A percentile compares a stretch with the other conserved stretches of the same genome.
Evolutionary conservation across 192 early-diverging fungal species (phyloP).

Genomic region (Coemansia sp.): DNA sequence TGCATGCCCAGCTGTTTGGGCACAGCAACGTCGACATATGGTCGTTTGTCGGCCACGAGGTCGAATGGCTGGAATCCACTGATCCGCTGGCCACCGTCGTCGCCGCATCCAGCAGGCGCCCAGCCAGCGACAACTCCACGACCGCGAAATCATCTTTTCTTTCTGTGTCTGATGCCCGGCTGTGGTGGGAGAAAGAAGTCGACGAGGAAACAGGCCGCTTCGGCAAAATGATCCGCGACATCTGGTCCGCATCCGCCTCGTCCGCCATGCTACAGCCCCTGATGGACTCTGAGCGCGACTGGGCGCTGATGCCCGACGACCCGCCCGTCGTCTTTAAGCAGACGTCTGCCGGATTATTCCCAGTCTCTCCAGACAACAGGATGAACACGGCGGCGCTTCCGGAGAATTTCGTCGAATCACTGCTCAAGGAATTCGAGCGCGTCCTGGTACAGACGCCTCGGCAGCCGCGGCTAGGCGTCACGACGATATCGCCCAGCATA

Average conservation of each 20-base stretch:
- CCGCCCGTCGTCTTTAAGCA: slow-evolving; percentile 1
- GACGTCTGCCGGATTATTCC: not conserved
- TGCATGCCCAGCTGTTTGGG: slow-evolving; percentile 66
- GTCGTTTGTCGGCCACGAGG: slow-evolving; percentile 55
- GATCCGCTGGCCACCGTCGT: not conserved
- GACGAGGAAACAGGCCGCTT: slow-evolving; percentile 43
- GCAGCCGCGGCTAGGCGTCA: slow-evolving; percentile 27
- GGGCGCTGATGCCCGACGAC: slow-evolving; percentile 41
- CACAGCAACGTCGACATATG: slow-evolving; percentile 74
- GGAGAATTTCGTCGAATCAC: slow-evolving; percentile 30
- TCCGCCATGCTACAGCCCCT: not conserved
- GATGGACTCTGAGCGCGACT: slow-evolving; percentile 10
- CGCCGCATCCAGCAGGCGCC: not conserved
- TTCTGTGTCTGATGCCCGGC: slow-evolving; percentile 7
- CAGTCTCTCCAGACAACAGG: not conserved
- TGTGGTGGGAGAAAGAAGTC: slow-evolving; percentile 41
- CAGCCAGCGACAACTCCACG: no score
- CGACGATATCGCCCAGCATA: slow-evolving; percentile 61
- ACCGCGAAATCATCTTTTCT: no score
- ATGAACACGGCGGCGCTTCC: slow-evolving; percentile 15
- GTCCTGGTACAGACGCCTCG: slow-evolving; percentile 17
- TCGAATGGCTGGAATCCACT: slow-evolving; percentile 16
- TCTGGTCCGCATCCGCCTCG: slow-evolving; percentile 14
- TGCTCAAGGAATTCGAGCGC: slow-evolving; percentile 37
- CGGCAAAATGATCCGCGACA: slow-evolving; percentile 30